These are phyloP conservation scores for Ganoderma resinaceum DNA, from an alignment of 1,284 basidiomycete species.

Conservation along the genomic window DNA sequence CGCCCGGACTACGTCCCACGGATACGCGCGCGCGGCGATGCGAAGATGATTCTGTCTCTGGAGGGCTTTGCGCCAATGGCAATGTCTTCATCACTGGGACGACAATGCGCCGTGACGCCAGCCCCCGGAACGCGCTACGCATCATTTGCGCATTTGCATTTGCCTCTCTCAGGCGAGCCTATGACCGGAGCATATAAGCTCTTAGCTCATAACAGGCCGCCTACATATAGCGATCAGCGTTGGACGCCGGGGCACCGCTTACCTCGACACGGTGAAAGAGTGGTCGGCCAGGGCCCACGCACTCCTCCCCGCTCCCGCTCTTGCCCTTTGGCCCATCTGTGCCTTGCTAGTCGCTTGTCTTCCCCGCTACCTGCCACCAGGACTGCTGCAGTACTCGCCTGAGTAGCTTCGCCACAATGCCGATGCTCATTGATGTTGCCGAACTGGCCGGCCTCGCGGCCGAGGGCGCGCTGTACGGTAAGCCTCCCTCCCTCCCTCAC, in stretches of 20 bases:
- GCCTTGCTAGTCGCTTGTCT: too few species aligned
- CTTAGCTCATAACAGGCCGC: background rate
- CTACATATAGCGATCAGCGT: background rate
- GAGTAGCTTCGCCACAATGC: background rate
- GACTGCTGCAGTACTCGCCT: background rate
- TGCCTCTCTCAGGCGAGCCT: background rate
- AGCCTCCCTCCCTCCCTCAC: background rate
- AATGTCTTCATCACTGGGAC: background rate
- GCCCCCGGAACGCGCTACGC: background rate
- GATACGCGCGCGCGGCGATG: background rate
- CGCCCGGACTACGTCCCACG: background rate
- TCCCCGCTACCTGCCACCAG: background rate
- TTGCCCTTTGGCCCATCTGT: too few species aligned
- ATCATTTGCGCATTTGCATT: background rate
- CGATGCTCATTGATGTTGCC: constrained; percentile 27
- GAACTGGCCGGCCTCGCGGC: constrained; percentile 26
- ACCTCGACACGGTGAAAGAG: background rate
- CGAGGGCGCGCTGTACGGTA: constrained; percentile 27
- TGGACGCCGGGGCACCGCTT: background rate
- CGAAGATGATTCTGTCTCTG: background rate
- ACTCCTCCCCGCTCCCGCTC: background rate
- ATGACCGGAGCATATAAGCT: background rate
- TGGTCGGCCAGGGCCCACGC: background rate
- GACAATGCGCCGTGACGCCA: background rate
- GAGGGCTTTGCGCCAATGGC: background rate